Base-by-base conservation (phyloP, 2,329 filamentous ascomycete species). In the Bipolaris oryzae region DNA sequence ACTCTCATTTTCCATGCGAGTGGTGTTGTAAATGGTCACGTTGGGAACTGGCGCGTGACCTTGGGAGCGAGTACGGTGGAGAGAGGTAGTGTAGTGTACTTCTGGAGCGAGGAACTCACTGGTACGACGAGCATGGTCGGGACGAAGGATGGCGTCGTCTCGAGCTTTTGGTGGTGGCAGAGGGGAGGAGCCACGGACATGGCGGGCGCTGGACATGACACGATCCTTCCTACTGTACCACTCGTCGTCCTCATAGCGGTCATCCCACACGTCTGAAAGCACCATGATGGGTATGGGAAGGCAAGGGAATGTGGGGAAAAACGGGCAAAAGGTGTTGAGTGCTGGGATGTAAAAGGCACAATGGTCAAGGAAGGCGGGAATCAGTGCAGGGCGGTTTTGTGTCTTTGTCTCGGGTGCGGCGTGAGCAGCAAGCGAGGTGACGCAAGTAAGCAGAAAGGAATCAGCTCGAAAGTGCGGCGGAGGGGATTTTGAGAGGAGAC, bases 11-110 rank as follows among this genome's bases (percentile, higher is more conserved):
- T 76, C 70, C 59, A 76, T 74, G 50, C 72, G 71, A 51, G 76
- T 75, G 52, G 76, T 77, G 66, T 80, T 80, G 71, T 79, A 77
- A 58, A 81, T 79, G 63, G 78, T 79, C 60, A 81, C 76, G 44
- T 78, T 76, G 16, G 79, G 79, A n/a, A 70, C 71, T 13, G 78
- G 78, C 21, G 72, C 62, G 52, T 78, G 74, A 42, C 80, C 79
- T 39, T 76, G 74, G 15, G 79, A 81, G 55, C 78, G 76, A 45
- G 77, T 78, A 51, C 80, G 77, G 47, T 80, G 76, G 15, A 80
- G 74, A 39, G 73, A 72, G 39, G 63, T 61, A 1, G 66, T 59
- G 37, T 67, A 74, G 50, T 65, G 62, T 16, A 58, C 59, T 42
- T 74, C 69, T 1, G 73, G 74, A 11, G 51, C 56, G 21, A 76